phyloP scores from a whole-genome alignment of 495 filamentous ascomycete genomes.

The Chaetomium fimeti region DNA sequence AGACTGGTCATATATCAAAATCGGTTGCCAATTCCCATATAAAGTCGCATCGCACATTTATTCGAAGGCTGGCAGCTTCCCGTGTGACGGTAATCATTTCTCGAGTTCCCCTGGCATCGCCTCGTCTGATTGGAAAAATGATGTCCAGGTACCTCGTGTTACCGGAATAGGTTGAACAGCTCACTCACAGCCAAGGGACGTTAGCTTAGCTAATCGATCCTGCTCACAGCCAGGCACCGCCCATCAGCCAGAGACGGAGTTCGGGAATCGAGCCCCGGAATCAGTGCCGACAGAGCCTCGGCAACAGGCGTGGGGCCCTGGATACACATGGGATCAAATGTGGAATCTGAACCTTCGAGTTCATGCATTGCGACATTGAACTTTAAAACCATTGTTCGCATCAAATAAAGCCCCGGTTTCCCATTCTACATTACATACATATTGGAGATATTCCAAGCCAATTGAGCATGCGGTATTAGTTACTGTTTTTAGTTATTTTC shows the following conservation, averaged over 20 bases:
- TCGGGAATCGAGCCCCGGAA: neutral
- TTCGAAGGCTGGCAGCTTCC: neutral
- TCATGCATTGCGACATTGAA: slow-evolving; percentile 11
- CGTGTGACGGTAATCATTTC: no score
- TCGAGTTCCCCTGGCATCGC: neutral
- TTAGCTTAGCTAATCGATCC: neutral
- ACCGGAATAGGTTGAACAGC: neutral
- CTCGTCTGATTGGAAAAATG: neutral
- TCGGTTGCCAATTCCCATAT: neutral
- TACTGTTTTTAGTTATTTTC: no score
- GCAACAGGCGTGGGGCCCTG: slow-evolving; percentile 8
- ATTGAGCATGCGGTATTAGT: no score
- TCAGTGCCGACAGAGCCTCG: slow-evolving; percentile 15
- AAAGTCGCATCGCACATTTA: neutral
- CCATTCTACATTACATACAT: neutral
- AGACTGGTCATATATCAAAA: neutral
- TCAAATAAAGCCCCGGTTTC: neutral
- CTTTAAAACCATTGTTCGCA: neutral
- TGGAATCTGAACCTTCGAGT: neutral
- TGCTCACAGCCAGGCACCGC: neutral
- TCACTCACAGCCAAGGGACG: no score
- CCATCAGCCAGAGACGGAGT: neutral
- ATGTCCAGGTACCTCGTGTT: no score
- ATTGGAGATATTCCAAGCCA: neutral
- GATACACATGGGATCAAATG: neutral